Evolutionary conservation across 441 rosid species (phyloP).

Genomic region (Populus trichocarpa): DNA sequence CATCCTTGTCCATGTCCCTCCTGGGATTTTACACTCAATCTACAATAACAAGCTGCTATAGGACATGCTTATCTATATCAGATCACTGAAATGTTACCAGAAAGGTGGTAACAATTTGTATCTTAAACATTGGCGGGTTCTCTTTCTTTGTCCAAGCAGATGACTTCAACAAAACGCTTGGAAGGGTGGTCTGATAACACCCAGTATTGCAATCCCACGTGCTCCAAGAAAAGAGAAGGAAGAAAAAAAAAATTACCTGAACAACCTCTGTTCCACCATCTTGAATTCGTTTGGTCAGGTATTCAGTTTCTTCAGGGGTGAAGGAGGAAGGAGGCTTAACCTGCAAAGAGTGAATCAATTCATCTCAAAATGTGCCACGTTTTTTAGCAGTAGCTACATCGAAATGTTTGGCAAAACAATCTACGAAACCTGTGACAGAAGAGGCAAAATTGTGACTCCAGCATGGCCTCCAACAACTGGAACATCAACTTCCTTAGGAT

Average conservation of each 20-base stretch:
- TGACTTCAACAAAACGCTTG: background rate
- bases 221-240: background rate
- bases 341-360: slow-evolving; percentile 30
- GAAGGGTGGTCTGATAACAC: background rate
- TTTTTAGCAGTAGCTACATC: background rate
- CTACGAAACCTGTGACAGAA: slow-evolving; percentile 58
- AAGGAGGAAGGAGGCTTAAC: slow-evolving; percentile 71
- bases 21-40: background rate
- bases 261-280: slow-evolving; percentile 96
- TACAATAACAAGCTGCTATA: background rate
- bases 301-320: slow-evolving; percentile 62
- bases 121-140: background rate
- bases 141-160: background rate
- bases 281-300: slow-evolving; percentile 77
- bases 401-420: background rate
- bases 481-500: slow-evolving; percentile 66
- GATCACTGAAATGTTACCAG: background rate
- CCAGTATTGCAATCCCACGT: background rate
- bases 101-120: background rate
- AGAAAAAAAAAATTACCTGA: slow-evolving; percentile 43
- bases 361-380: background rate
- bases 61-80: background rate
- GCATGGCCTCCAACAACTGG: slow-evolving; percentile 93
- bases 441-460: slow-evolving; percentile 86
- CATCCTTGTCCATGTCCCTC: too few relatives aligned